Evolutionary conservation across 208 protist genomes (phyloP).

Genomic region (Wallacemonas sp.): DNA sequence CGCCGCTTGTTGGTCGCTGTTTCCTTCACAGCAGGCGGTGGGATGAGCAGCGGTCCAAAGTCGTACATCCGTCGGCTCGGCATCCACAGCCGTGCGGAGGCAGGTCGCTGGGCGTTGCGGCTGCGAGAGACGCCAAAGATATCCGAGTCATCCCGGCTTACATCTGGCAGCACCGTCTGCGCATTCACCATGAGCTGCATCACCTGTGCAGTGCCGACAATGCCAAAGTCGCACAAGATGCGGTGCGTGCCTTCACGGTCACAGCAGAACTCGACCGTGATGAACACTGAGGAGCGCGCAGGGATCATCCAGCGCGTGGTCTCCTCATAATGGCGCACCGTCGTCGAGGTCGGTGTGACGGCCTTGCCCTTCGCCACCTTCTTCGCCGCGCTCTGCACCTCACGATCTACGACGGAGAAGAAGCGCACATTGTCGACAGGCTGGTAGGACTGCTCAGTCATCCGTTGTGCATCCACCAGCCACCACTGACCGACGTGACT

Average conservation of each 20-base stretch:
- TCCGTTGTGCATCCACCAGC: conserved; percentile 27
- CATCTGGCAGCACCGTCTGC: conserved; percentile 76
- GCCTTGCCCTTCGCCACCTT: conserved; percentile 32
- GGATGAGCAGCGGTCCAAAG: conserved; percentile 94
- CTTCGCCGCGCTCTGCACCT: conserved; percentile 40
- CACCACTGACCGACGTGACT: conserved; percentile 31
- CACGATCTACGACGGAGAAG: conserved; percentile 69
- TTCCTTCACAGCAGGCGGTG: conserved; percentile 27
- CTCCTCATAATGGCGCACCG: conserved; percentile 52
- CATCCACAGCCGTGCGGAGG: conserved; percentile 64
- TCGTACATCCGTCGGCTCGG: conserved; percentile 83
- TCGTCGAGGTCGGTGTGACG: conserved; percentile 15
- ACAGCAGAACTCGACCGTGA: conserved; percentile 86
- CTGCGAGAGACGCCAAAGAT: conserved; percentile 76
- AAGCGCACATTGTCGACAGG: conserved; percentile 46
- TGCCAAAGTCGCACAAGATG: conserved; percentile 67
- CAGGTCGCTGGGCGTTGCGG: conserved; percentile 24
- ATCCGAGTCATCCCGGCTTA: conserved; percentile 77
- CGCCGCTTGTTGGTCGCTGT: conserved; percentile 21
- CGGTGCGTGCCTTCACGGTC: conserved; percentile 39
- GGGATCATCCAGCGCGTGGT: conserved; percentile 85
- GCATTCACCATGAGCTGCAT: conserved; percentile 52
- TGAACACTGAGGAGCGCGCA: conserved; percentile 49
- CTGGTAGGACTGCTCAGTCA: conserved; percentile 12
- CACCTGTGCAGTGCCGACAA: conserved; percentile 73